Percentiles rank a stretch among this genome's conserved stretches.
Conservation (phyloP, 805 yeast genomes). For the Suhomyces pyralidae region DNA sequence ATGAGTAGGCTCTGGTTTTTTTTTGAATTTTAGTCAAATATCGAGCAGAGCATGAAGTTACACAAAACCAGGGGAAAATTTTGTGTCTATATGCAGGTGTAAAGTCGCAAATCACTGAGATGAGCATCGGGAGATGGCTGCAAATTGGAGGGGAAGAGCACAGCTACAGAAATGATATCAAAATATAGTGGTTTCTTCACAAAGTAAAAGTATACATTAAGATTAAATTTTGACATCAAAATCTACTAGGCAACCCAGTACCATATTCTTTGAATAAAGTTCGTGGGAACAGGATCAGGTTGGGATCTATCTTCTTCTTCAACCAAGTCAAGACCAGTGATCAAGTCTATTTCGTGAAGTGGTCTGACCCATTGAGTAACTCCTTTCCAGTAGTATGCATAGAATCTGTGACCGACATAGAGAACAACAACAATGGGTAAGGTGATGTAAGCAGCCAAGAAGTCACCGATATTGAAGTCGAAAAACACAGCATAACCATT, state of each 20-base stretch:
- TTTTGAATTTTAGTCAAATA: background rate
- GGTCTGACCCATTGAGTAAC: slow-evolving; percentile 44
- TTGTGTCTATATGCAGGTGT: background rate
- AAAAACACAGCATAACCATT: slow-evolving; percentile 72
- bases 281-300: slow-evolving; percentile 38
- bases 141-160: background rate
- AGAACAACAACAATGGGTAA: slow-evolving; percentile 53
- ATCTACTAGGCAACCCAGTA: slow-evolving; percentile 45
- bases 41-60: background rate
- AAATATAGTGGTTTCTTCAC: background rate
- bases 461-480: slow-evolving; percentile 53
- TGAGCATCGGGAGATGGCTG: background rate
- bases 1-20: background rate
- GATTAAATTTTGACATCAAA: background rate
- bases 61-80: background rate
- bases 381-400: slow-evolving; percentile 29
- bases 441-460: slow-evolving; percentile 71
- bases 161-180: background rate
- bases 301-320: slow-evolving; percentile 49
- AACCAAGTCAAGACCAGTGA: slow-evolving; percentile 57
- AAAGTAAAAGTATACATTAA: background rate
- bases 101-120: background rate
- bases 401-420: slow-evolving; percentile 57
- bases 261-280: slow-evolving; percentile 44
- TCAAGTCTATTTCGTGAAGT: slow-evolving; percentile 56